Percentiles rank a stretch among this genome's conserved stretches.
Evolutionary conservation across 768 basidiomycete genomes (phyloP).

Genomic region (Tylopilus cervinicoccineus): DNA sequence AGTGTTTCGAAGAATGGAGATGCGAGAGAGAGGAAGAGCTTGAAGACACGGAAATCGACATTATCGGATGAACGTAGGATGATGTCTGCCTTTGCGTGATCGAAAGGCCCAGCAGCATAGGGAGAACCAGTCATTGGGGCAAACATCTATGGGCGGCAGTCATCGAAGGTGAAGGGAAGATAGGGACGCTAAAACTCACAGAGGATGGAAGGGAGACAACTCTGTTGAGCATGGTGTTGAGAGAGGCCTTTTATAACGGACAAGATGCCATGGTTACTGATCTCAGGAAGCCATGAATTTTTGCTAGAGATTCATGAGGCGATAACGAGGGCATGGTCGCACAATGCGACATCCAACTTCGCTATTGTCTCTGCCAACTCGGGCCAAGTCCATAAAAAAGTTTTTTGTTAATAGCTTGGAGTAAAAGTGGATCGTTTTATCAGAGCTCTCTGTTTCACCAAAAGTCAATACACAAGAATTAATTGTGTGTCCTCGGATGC

Average conservation of each 20-base stretch:
- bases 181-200: not conserved
- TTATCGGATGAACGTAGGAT: constrained; percentile 25
- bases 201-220: not conserved
- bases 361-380: too few relatives aligned
- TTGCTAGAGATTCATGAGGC: not conserved
- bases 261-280: not conserved
- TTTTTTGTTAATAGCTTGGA: too few relatives aligned
- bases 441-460: too few relatives aligned
- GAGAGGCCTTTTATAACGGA: not conserved
- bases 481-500: too few relatives aligned
- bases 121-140: not conserved
- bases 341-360: too few relatives aligned
- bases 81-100: constrained; percentile 18
- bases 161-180: not conserved
- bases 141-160: not conserved
- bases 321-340: not conserved
- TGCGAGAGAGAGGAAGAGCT: constrained; percentile 26
- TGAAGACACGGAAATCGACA: constrained; percentile 30
- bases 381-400: too few relatives aligned
- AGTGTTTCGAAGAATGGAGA: constrained; percentile 29
- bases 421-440: too few relatives aligned
- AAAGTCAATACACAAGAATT: too few relatives aligned
- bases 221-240: not conserved
- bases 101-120: constrained; percentile 15
- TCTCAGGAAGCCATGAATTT: too few relatives aligned